Base-by-base conservation (phyloP, 2,329 filamentous ascomycete species). In the Arthrobotrys pseudoclavata region DNA sequence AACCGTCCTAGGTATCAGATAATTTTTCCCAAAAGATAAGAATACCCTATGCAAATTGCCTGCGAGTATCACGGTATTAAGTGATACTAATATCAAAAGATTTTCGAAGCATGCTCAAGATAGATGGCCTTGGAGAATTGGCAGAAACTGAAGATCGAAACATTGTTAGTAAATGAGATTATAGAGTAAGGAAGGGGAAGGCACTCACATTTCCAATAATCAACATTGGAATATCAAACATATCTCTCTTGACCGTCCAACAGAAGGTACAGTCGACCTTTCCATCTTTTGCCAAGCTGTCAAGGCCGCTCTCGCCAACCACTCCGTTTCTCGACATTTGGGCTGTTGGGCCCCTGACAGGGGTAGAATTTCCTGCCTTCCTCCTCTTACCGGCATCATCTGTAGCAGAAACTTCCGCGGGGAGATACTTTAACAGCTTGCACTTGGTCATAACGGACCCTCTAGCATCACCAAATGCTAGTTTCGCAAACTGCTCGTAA, bases 181-280 rank as follows among this genome's bases (percentile, higher is more conserved):
- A 13, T 5, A 13, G 22, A 15, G 37, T 10, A 10, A 4, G 1
- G n/a, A 29, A 10, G 4, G 24, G 20, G n/a, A 13, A 20, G 20
- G 5, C 13, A 67, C 94, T 91, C 84, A 97, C 96, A 86, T 97
- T 97, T 86, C 98, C 95, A 82, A 97, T 92, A 84, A 98, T 96
- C 85, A 98, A 87, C 93, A 97, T 97, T 22, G 96, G 96, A 84
- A 98, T 97, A 85, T 98, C 95, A 85, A 98, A 98, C 47, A 96
- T 93, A 84, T 99, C 96, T 79, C 95, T 88, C 85, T 97, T 97
- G 79, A 98, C 94, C 79, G 93, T 95, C 94, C 95, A 98, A 85
- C 93, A 97, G 85, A 96, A 97, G 82, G 92, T 94, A 85, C 94
- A 97, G 83, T 97, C 92, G 71, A 98, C 92, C 84, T 96, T 94